Evolutionary conservation across 2,329 filamentous ascomycete species (phyloP).

Genomic region (Hirsutella thompsonii): DNA sequence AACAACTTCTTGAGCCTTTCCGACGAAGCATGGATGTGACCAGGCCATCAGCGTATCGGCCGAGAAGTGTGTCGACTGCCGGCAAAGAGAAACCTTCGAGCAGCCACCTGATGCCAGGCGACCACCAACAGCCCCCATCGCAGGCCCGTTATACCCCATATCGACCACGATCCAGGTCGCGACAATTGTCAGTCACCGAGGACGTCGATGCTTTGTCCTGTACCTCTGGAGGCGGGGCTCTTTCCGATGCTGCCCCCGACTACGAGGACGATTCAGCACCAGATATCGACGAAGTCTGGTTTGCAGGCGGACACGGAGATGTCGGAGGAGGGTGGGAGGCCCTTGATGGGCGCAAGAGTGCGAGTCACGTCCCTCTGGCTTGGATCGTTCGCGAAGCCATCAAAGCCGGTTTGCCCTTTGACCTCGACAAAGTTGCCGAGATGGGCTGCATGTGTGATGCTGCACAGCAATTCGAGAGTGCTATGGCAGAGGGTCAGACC

Average conservation of each 20-base stretch:
- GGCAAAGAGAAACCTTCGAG: background rate
- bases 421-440: constrained; percentile 51
- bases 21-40: constrained; percentile 6
- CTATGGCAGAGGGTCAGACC: background rate
- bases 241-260: constrained; percentile 21
- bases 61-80: background rate
- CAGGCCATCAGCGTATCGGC: background rate
- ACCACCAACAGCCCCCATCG: background rate
- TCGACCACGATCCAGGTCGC: constrained; percentile 24
- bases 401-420: constrained; percentile 56
- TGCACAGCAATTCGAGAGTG: constrained; percentile 3
- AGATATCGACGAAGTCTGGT: constrained; percentile 72
- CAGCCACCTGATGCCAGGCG: constrained; percentile 6
- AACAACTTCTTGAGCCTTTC: constrained; percentile 7
- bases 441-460: constrained; percentile 39
- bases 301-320: constrained; percentile 66
- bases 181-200: constrained; percentile 12
- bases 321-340: constrained; percentile 66
- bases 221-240: constrained; percentile 12
- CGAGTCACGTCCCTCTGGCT: constrained; percentile 55
- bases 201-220: constrained; percentile 17
- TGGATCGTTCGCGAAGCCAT: constrained; percentile 55
- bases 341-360: constrained; percentile 40
- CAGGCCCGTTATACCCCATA: constrained; percentile 25
- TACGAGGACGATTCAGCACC: constrained; percentile 32